Base-by-base conservation (phyloP, 2,329 filamentous ascomycete genomes). In the Neurospora sp. region DNA sequence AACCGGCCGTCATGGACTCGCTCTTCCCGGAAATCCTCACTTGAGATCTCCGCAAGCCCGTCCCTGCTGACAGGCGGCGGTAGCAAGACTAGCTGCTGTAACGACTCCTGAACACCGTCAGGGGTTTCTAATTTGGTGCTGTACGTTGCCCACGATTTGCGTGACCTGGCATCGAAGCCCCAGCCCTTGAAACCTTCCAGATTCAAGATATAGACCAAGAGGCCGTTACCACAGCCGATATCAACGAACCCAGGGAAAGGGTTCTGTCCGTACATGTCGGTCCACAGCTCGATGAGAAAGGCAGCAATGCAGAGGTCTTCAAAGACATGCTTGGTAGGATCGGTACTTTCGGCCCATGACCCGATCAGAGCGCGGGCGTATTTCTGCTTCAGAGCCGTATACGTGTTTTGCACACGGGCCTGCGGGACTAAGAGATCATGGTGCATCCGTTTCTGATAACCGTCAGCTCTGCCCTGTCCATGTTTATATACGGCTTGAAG, bases 171-270 rank as follows among this genome's bases (percentile, higher is more conserved):
- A 79, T 99, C 96, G 76, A 98, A 97, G 0, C 96, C 96, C 88
- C 91, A 96, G 28, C 96, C 96, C 0, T 78, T 74, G 79, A 93
- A 98, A 11, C 93, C 93, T 80, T 98, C 94, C 71, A 86, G 82
- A 15, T 89, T 85, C 4, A 99, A 86, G 43, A 99, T 87, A 77
- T 96, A 88, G 8, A 97, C 92, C 1, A 99, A 86, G 3, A 99
- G 83, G 0, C 96, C 96, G 77, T 98, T 99, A 1, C 96, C 96
- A 77, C 96, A 98, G 5, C 95, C 96, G 66, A 99, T 93, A 77
- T 99, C 96, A 23, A 97, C 92, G 76, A 98, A 99, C 0, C 95
- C 94, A 0, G 93, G 92, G 75, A 97, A 97, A 0, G 74, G 71
- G 0, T 66, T 70, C 57, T 77, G 77, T 43, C 75, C 77, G 78